Evolutionary conservation across 176 grass and related monocot genomes (phyloP).

Genomic region (Bolboschoenus planiculmis): DNA sequence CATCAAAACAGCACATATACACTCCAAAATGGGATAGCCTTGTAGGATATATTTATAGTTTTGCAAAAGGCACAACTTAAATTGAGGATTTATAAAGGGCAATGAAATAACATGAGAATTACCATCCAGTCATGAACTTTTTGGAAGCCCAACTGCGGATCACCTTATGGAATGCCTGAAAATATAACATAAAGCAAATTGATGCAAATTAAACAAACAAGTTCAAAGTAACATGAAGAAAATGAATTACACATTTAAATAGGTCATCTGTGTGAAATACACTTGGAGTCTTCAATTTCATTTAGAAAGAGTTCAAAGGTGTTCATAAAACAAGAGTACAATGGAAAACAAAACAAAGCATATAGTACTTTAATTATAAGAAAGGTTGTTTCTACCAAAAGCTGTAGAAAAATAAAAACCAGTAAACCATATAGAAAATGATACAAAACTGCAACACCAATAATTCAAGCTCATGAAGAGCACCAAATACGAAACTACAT

Average conservation of each 20-base stretch:
- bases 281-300: neutral
- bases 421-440: neutral
- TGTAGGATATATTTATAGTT: neutral
- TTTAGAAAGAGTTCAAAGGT: neutral
- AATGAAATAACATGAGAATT: constrained; percentile 25
- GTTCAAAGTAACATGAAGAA: neutral
- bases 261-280: constrained; percentile 2
- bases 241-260: neutral
- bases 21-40: neutral
- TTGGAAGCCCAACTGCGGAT: constrained; percentile 87
- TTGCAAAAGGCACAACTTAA: neutral
- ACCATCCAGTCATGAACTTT: constrained; percentile 97
- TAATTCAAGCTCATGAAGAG: neutral
- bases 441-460: neutral
- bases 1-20: neutral
- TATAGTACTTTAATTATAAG: neutral
- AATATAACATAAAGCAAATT: constrained; percentile 8
- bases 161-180: constrained; percentile 89
- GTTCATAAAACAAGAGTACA: neutral
- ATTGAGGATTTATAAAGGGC: neutral
- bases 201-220: neutral
- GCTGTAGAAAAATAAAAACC: neutral
- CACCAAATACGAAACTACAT: neutral
- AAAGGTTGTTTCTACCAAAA: neutral
- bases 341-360: neutral